These are phyloP conservation scores for Trichoderma simmonsii DNA, from an alignment of 2,329 filamentous ascomycete genomes.

Conservation along the genomic window DNA sequence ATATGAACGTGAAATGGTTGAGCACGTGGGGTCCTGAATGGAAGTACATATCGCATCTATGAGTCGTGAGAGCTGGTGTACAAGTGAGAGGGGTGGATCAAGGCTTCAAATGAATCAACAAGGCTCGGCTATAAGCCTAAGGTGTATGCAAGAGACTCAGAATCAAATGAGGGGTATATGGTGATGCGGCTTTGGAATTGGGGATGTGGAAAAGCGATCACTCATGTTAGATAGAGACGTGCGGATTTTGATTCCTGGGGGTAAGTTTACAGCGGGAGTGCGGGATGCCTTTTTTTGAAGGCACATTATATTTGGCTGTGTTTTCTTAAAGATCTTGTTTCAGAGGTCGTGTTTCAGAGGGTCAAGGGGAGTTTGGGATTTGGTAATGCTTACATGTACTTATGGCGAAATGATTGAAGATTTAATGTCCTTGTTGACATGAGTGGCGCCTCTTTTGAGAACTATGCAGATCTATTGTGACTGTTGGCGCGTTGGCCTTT, in stretches of 20 bases:
- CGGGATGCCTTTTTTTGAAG: background rate
- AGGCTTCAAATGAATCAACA: background rate
- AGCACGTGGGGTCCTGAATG: background rate
- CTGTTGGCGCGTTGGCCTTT: background rate
- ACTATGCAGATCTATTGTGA: background rate
- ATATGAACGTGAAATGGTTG: background rate
- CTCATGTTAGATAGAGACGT: slow-evolving; percentile 11
- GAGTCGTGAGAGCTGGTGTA: background rate
- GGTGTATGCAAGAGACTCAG: background rate
- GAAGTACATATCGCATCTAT: background rate
- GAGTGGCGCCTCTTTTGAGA: background rate
- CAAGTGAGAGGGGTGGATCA: background rate
- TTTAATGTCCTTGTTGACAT: background rate
- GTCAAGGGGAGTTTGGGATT: background rate
- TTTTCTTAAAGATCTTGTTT: background rate
- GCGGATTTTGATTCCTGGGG: slow-evolving; percentile 2
- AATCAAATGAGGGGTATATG: background rate
- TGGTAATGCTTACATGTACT: background rate
- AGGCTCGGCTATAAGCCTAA: background rate
- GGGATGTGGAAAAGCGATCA: slow-evolving; percentile 1
- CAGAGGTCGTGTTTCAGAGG: background rate
- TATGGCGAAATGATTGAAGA: background rate
- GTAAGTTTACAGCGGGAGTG: background rate
- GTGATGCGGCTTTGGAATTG: slow-evolving; percentile 2
- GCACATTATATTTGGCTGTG: background rate